A percentile compares a stretch with the other conserved stretches of the same genome.
Conservation (phyloP, 2,329 filamentous ascomycete species). For the Achaetomium macrosporum region DNA sequence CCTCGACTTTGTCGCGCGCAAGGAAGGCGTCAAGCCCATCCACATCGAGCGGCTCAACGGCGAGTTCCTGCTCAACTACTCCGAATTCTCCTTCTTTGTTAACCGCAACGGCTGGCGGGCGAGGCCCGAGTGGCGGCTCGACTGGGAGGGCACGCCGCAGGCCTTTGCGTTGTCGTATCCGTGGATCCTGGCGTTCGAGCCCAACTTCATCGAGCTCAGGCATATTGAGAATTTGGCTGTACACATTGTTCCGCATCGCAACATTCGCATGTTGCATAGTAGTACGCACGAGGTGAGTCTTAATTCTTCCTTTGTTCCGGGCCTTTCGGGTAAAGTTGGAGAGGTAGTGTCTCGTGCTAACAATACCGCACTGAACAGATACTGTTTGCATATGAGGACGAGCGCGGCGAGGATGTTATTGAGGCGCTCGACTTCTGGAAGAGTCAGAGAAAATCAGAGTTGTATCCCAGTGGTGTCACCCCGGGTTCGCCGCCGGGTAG, state of each 20-base stretch:
- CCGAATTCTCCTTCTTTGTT: conserved; percentile 98
- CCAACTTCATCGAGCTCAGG: conserved; percentile 93
- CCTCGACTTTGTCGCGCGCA: conserved; percentile 90
- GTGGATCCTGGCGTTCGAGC: conserved; percentile 95
- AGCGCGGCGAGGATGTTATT: conserved; percentile 86
- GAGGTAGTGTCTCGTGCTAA: not conserved
- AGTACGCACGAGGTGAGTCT: conserved; percentile 85
- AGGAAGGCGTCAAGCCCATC: conserved; percentile 89
- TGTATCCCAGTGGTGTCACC: conserved; percentile 9
- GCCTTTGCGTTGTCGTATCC: conserved; percentile 93
- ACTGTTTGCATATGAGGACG: conserved; percentile 94
- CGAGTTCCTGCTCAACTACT: conserved; percentile 96
- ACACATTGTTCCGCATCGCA: conserved; percentile 93
- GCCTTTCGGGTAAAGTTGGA: not conserved
- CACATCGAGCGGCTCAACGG: conserved; percentile 96
- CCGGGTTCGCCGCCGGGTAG: conserved; percentile 8
- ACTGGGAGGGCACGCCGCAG: conserved; percentile 91
- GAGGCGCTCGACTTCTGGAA: conserved; percentile 97
- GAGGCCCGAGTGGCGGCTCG: conserved; percentile 91
- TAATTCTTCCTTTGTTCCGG: not conserved
- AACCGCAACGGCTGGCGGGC: conserved; percentile 98
- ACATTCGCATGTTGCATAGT: conserved; percentile 95
- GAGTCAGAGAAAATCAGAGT: conserved; percentile 47
- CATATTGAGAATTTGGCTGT: conserved; percentile 93
- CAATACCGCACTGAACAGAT: conserved; percentile 58